Evolutionary conservation across 345 rosid genomes (phyloP).

Genomic region (Heritiera fomes): DNA sequence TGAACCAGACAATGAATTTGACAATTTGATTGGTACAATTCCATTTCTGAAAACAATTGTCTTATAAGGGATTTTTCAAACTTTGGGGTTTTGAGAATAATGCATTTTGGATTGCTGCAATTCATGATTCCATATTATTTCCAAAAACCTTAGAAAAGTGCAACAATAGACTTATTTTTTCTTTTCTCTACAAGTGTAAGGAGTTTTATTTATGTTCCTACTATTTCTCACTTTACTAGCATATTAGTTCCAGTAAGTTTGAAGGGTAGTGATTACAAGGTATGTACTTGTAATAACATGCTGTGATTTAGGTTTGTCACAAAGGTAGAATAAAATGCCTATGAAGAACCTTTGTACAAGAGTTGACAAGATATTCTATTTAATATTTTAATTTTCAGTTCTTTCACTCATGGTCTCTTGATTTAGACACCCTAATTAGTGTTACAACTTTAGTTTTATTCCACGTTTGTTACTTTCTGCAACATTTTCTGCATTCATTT

Average conservation of each 20-base stretch:
- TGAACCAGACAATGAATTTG: background rate
- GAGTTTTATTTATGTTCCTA: background rate
- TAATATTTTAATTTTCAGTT: background rate
- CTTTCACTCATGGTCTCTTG: background rate
- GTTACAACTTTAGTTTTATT: background rate
- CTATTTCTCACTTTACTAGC: background rate
- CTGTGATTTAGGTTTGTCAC: background rate
- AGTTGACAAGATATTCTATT: background rate
- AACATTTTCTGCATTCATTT: background rate
- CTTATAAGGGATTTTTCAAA: background rate
- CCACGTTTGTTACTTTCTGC: background rate
- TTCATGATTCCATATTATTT: background rate
- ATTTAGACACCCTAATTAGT: background rate
- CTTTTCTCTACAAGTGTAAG: background rate
- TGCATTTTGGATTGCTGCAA: background rate
- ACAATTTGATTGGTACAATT: background rate
- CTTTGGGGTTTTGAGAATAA: background rate
- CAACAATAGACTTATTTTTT: background rate
- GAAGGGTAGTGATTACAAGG: background rate
- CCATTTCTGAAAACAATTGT: too few species aligned
- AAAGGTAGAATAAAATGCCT: background rate
- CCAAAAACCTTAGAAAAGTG: background rate
- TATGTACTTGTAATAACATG: background rate
- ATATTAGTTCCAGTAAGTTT: background rate
- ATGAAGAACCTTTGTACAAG: background rate